Evolutionary conservation across 768 basidiomycete species (phyloP).

Genomic region (Lactarius quietus): DNA sequence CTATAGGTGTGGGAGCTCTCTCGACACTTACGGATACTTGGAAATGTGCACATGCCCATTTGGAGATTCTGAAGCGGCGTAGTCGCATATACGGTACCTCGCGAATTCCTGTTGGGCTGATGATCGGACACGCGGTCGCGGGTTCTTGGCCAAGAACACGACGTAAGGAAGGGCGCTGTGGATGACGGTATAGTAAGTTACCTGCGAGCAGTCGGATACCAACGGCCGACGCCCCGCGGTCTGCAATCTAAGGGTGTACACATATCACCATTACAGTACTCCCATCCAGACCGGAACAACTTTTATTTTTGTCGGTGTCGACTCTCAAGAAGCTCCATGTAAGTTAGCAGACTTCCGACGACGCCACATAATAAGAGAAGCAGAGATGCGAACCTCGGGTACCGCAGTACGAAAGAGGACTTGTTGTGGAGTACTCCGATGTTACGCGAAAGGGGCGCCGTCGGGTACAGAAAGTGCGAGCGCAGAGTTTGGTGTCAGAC

Average conservation of each 20-base stretch:
- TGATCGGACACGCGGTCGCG: background rate
- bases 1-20: background rate
- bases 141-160: background rate
- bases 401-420: background rate
- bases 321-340: conserved; percentile 1
- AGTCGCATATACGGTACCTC: background rate
- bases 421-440: conserved; percentile 7
- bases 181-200: background rate
- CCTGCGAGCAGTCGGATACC: background rate
- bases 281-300: background rate
- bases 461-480: background rate
- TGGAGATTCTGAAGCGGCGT: background rate
- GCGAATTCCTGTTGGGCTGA: background rate
- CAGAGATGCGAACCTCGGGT: background rate
- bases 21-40: background rate
- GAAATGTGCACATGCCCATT: background rate
- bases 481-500: background rate
- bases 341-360: conserved; percentile 4
- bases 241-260: background rate
- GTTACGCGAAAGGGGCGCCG: conserved; percentile 1
- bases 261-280: background rate
- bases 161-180: conserved; percentile 8
- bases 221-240: background rate
- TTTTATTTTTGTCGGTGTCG: background rate
- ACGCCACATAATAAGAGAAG: conserved; percentile 18